phyloP scores from a whole-genome alignment of 2,329 filamentous ascomycete species.

The Albifimbria verrucaria region DNA sequence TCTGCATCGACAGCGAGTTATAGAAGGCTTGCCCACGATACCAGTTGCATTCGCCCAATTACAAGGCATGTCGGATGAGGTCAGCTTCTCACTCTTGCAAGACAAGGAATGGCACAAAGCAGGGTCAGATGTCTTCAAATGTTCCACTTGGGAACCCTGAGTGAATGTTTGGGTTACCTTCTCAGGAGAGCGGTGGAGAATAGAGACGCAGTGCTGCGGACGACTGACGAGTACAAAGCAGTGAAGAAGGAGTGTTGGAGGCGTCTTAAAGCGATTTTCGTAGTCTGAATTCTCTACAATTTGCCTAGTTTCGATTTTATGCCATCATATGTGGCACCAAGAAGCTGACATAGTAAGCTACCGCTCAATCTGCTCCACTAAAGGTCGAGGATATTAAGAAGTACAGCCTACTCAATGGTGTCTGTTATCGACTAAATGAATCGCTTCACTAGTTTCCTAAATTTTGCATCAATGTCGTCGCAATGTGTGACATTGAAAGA shows the following conservation, averaged over 20 bases:
- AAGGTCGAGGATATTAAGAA: no score
- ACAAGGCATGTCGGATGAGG: conserved; percentile 54
- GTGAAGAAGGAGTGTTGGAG: conserved; percentile 14
- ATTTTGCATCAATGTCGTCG: no score
- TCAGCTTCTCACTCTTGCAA: conserved; percentile 44
- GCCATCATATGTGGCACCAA: no score
- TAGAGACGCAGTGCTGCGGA: conserved; percentile 20
- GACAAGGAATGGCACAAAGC: conserved; percentile 5
- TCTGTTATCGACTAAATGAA: no score
- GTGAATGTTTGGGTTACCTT: conserved; percentile 23
- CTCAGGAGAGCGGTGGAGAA: conserved; percentile 23
- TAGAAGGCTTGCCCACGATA: conserved; percentile 21
- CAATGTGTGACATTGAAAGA: no score
- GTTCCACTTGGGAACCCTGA: conserved; percentile 23
- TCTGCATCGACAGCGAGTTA: conserved; percentile 37
- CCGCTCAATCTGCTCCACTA: no score
- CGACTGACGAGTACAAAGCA: conserved; percentile 11
- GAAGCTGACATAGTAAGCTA: no score
- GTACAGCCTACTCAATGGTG: no score
- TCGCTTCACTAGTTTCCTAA: no score
- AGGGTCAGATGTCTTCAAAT: conserved; percentile 14
- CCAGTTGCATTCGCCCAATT: conserved; percentile 46
- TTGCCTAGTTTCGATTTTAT: neutral
- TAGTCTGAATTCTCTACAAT: neutral
- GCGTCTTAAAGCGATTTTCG: conserved; percentile 16